Conservation (phyloP, 495 filamentous ascomycete species). For the Barbatosphaeria neglecta region DNA sequence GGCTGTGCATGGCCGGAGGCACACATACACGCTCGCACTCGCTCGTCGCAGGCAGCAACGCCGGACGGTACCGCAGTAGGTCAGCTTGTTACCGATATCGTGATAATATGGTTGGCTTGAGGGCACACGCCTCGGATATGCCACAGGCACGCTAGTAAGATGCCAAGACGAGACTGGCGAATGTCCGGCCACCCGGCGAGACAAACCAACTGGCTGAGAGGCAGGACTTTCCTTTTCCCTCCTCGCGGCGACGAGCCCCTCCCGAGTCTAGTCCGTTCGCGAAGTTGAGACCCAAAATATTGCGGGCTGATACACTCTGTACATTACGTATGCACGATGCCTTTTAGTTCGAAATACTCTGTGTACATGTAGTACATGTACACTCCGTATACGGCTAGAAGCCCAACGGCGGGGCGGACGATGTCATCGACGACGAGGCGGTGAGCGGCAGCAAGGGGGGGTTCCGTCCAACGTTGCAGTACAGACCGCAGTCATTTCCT, state of each 20-base stretch:
- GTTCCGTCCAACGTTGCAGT: no score
- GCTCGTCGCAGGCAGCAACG: no score
- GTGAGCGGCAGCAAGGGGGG: neutral
- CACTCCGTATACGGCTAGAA: neutral
- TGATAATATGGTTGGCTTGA: neutral
- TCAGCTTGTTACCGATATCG: neutral
- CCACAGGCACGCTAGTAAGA: no score
- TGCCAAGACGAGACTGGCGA: neutral
- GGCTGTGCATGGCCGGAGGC: neutral
- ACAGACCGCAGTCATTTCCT: no score
- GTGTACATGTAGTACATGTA: no score
- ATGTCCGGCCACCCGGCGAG: neutral
- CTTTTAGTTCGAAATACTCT: no score
- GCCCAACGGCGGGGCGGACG: neutral
- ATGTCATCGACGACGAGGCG: neutral
- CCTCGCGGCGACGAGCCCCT: neutral
- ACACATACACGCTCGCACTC: no score
- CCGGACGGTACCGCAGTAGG: neutral
- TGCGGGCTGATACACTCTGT: neutral
- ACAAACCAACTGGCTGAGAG: neutral
- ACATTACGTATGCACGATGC: no score
- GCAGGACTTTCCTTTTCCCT: neutral
- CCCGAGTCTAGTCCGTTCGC: neutral
- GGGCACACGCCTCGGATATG: no score
- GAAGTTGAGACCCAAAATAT: neutral